Evolutionary conservation across 306 rosid species (phyloP).

Genomic region (Inga laurina): DNA sequence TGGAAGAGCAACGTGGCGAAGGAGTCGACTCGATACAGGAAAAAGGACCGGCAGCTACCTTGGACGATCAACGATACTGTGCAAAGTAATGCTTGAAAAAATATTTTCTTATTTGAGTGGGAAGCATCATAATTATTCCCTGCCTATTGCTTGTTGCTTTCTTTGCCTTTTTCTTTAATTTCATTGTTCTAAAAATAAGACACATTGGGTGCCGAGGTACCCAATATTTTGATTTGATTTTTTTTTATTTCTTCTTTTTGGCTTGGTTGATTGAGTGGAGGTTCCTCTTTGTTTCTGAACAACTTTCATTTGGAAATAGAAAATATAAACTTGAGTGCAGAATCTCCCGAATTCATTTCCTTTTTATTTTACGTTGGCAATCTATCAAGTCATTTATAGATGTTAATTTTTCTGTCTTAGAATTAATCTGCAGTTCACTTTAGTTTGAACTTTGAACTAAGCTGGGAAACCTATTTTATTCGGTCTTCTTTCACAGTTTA

Average conservation of each 20-base stretch:
- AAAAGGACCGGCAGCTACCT: too few relatives aligned
- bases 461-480: constrained; percentile 7
- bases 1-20: too few relatives aligned
- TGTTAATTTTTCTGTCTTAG: constrained; percentile 4
- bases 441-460: constrained; percentile 27
- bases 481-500: constrained; percentile 11
- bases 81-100: constrained; percentile 26
- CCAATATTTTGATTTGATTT: constrained; percentile 13
- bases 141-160: not conserved
- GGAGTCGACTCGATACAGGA: too few relatives aligned
- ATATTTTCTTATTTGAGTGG: constrained; percentile 44
- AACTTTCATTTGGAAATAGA: constrained; percentile 1
- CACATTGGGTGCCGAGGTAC: not conserved
- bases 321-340: constrained; percentile 10
- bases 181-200: not conserved
- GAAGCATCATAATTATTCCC: constrained; percentile 42
- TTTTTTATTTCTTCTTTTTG: not conserved
- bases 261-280: not conserved
- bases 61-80: not conserved
- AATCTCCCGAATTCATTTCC: not conserved
- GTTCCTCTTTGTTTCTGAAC: constrained; percentile 3
- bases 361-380: constrained; percentile 8
- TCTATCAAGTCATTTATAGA: not conserved
- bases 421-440: not conserved
- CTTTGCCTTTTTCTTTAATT: not conserved